Evolutionary conservation across 306 rosid species (phyloP), one percentile per base, ranked within the genome.

Genomic region (Hylodesmum podocarpum): DNA sequence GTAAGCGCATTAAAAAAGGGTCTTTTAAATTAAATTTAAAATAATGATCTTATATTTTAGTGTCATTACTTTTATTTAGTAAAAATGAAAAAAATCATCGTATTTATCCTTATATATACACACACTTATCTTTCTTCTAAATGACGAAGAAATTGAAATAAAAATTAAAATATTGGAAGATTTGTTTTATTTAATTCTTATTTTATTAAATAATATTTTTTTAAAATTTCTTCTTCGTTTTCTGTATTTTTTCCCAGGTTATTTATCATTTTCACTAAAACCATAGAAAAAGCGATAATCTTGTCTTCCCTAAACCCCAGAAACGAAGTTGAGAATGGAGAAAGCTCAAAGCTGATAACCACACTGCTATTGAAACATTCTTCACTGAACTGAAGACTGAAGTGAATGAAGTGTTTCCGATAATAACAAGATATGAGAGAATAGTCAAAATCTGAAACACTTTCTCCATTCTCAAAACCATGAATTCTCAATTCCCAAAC

Each of bases 401-500:
- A 62, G 46, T 28, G 12, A 11, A 8, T 2, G 36, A 33, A 62
- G 43, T 8, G 44, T n/a, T n/a, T n/a, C n/a, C 13, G 3, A 41
- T 14, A 6, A 15, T 39, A 37, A 13, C 6, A n/a, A 43, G 34
- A 31, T 68, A 78, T 44, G 75, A 28, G 16, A 6, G 6, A n/a
- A n/a, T 7, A 66, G 65, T 37, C 40, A 37, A 82, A 31, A 70
- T 47, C 24, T 76, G 65, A 65, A 46, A 39, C 33, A 61, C 53
- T 31, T 8, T 4, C 44, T 31, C 18, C 24, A 5, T 21, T 1
- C 15, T 6, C 81, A 49, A 76, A 87, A 78, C 69, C 69, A 93
- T 89, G 98, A 86, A 81, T 63, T 81, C 84, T 44, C 87, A 73
- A 59, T 8, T 76, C 22, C 40, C 87, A 68, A 84, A 76, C 40